Base-by-base conservation (phyloP, 208 protist species). In the Trypanosoma avium region DNA sequence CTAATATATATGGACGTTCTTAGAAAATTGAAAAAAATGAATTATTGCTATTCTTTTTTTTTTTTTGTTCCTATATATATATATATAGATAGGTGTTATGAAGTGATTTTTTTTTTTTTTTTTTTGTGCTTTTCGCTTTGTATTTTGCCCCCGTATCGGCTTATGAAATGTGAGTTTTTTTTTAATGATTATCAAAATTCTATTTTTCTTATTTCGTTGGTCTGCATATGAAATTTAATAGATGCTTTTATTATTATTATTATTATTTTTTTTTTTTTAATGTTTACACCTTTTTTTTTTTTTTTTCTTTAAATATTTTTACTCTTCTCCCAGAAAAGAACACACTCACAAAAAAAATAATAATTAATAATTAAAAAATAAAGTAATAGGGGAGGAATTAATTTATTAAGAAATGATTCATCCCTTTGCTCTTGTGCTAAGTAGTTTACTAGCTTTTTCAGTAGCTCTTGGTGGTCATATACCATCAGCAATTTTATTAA, bases 1-100 rank as follows among this genome's bases (percentile, higher is more conserved):
- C 72, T 12, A 90, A 85, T 8, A 61, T 92, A 48, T 88, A 90
- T 65, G 72, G 72, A 32, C 26, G 57, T 4, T 67, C 57, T 30
- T 54, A 2, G 36, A 42, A 42, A 42, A 42, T 8, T 3, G 17
- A 42, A 42, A 42, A 42, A 42, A 42, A 42, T n/a, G 17, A n/a
- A 38, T 38, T 38, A 42, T 38, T 38, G 10, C 17, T 42, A 42
- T 42, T 42, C 10, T 9, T 42, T 42, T 9, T 42, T 2, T 42
- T 42, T 2, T 42, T 42, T 42, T 42, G 2, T 42, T 42, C 36
- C 17, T 42, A 15, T 8, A 1, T 42, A 3, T n/a, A 42, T 9
- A 15, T 42, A 9, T n/a, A n/a, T 42, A n/a, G 36, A 42, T 8
- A 22, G n/a, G 32, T 58, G 53, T 30, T 8, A 43, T 5, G 53